phyloP scores from a whole-genome alignment of 2,329 filamentous ascomycete genomes.

The Fusarium cicatricum region DNA sequence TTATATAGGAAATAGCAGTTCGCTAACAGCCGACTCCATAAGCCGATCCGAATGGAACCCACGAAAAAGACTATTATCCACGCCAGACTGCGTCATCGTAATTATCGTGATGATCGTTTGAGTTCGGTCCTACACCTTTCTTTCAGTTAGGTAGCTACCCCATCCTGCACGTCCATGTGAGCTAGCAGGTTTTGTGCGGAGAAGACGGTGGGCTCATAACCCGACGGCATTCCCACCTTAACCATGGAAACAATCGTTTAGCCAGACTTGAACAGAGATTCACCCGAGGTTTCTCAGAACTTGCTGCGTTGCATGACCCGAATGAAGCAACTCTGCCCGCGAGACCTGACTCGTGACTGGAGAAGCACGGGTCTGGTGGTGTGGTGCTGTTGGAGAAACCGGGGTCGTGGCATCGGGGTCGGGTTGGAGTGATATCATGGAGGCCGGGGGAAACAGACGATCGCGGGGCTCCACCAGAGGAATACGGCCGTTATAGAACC shows the following conservation, averaged over 20 bases:
- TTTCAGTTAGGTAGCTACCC: slow-evolving; percentile 6
- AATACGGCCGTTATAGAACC: slow-evolving; percentile 38
- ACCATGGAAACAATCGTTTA: background rate
- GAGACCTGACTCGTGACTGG: slow-evolving; percentile 18
- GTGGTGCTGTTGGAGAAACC: slow-evolving; percentile 10
- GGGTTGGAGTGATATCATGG: slow-evolving; percentile 28
- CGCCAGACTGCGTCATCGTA: slow-evolving; percentile 25
- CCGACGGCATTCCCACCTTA: slow-evolving; percentile 28
- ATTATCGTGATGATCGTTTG: slow-evolving; percentile 19
- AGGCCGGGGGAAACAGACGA: slow-evolving; percentile 13
- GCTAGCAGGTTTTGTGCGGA: slow-evolving; percentile 4
- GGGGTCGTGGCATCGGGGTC: slow-evolving; percentile 4
- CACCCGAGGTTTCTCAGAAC: background rate
- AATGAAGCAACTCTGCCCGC: background rate
- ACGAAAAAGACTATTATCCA: background rate
- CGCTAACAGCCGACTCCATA: slow-evolving; percentile 1
- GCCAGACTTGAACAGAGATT: slow-evolving; percentile 9
- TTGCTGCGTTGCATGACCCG: background rate
- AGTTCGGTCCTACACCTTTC: slow-evolving; percentile 2
- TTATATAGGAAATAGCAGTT: slow-evolving; percentile 20
- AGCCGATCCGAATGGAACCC: background rate
- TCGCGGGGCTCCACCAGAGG: slow-evolving; percentile 20
- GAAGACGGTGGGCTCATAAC: slow-evolving; percentile 12
- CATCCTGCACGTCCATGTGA: slow-evolving; percentile 5
- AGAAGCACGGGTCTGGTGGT: slow-evolving; percentile 4